phyloP scores from a whole-genome alignment of 257 asterid species.

The Capsicum rhomboideum region DNA sequence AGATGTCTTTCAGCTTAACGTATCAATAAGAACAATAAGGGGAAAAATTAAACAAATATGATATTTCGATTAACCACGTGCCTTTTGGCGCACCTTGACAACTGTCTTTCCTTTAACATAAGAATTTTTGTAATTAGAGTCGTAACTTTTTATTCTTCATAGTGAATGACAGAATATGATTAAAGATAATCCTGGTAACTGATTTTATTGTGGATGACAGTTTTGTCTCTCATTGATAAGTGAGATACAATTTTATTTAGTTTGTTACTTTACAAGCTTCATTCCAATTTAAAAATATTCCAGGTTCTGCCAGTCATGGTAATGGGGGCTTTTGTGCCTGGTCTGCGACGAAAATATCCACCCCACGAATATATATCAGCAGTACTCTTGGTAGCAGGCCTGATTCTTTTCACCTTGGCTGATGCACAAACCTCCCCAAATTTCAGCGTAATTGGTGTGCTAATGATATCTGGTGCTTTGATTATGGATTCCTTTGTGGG shows the following conservation, averaged over 20 bases:
- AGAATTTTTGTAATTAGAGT: neutral
- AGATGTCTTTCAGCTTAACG: neutral
- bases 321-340: constrained; percentile 97
- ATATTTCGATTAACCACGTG: neutral
- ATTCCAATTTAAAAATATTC: neutral
- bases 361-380: constrained; percentile 82
- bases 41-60: neutral
- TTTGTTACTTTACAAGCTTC: neutral
- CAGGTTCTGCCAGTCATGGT: constrained; percentile 95
- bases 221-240: neutral
- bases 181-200: neutral
- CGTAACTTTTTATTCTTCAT: neutral
- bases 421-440: constrained; percentile 89
- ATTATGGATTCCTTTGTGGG: constrained; percentile 85
- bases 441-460: constrained; percentile 69
- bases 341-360: constrained; percentile 77
- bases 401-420: constrained; percentile 86
- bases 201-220: neutral
- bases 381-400: constrained; percentile 64
- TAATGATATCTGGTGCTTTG: constrained; percentile 82
- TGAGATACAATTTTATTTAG: neutral
- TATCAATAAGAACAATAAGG: neutral
- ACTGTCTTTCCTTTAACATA: neutral
- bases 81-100: neutral
- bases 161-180: neutral